Evolutionary conservation across 495 filamentous ascomycete species (phyloP), one percentile per base, ranked within the genome.

Genomic region (Hypoxylon perforatum): DNA sequence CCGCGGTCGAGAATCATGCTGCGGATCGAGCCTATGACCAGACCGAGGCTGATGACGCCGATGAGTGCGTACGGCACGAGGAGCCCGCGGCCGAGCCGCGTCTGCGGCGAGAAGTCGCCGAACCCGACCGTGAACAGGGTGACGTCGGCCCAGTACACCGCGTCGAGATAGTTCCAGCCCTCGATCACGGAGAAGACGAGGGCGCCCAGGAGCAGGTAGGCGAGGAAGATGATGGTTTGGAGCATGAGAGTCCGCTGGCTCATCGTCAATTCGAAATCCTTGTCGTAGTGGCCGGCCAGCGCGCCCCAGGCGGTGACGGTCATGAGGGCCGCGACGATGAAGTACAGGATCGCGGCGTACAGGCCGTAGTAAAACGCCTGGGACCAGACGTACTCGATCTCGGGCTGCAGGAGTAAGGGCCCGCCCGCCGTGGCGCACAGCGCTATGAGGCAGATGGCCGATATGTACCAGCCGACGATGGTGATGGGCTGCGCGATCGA

Each of bases 101-200:
- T 92, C 14, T 70, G 67, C 0, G 91, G 88, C 12, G 84, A 75
- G 46, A 87, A 84, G 47, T 93, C 89, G 10, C 91, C 91, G 36
- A 96, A 82, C 3, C 93, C 93, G 12, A 97, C 84, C 0, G 93
- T 97, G 50, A 97, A 87, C 8, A 96, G 77, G 0, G 93, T 97
- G 54, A 89, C 90, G 65, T 94, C 88, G 0, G 92, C 88, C 85
- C 89, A 97, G 67, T 92, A 97, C 0, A 97, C 78, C 0, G 88
- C 84, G 73, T 96, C 91, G 1, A 93, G 82, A 66, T 88, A 96
- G 18, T 78, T 70, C 93, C 93, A 97, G 6, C 81, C 82, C 76
- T 97, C 93, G 35, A 96, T 77, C 8, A 81, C 81, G 7, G 84
- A 83, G 70, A 89, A 97, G 1, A 95, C 78, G 14, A 88, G 77